These are phyloP conservation scores for Rhizophagus prolifer DNA, from an alignment of 192 early-diverging fungal species.

Conservation along the genomic window DNA sequence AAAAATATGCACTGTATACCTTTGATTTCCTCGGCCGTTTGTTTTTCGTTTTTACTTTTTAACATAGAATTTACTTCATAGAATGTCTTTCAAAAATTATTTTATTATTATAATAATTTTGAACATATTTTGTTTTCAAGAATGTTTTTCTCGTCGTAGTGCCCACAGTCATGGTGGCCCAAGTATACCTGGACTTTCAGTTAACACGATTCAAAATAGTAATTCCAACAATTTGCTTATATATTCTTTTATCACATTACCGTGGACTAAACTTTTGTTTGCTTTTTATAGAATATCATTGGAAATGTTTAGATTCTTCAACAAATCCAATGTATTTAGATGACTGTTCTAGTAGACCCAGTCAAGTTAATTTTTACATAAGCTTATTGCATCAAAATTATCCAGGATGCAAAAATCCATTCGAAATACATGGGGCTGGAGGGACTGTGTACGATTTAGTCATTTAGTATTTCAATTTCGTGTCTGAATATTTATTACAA, in stretches of 20 bases:
- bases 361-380: slow-evolving; percentile 5
- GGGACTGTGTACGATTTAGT: background rate
- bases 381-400: slow-evolving; percentile 18
- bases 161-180: background rate
- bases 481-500: background rate
- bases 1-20: too few relatives aligned
- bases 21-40: too few relatives aligned
- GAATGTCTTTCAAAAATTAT: background rate
- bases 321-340: slow-evolving; percentile 1
- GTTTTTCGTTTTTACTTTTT: too few relatives aligned
- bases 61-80: too few relatives aligned
- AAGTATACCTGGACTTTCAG: background rate
- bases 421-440: slow-evolving; percentile 4
- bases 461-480: background rate
- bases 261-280: background rate
- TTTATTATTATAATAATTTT: background rate
- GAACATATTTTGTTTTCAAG: background rate
- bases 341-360: background rate
- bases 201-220: slow-evolving; percentile 10
- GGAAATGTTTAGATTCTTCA: slow-evolving; percentile 12
- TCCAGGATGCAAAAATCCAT: background rate
- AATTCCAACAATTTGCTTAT: background rate
- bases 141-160: background rate
- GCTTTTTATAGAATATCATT: slow-evolving; percentile 11
- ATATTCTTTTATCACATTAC: background rate